phyloP scores from a whole-genome alignment of 1,139 yeast species.

The Debaryomyces subglobosus region DNA sequence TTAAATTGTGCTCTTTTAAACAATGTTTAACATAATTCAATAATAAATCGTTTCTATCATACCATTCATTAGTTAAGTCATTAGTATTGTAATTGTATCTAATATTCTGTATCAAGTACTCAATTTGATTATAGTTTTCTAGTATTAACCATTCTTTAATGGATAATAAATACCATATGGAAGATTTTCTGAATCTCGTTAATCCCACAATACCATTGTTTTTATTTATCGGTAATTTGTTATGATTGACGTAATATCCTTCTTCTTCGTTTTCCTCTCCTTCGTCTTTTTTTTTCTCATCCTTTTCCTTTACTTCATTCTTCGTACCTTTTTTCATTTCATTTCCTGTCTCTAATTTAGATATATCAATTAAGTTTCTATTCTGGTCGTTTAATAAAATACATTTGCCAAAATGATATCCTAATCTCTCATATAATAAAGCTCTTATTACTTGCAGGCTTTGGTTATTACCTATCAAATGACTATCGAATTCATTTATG shows the following conservation, averaged over 20 bases:
- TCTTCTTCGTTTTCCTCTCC: conserved; percentile 16
- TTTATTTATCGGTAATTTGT: conserved; percentile 39
- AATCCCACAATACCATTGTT: conserved; percentile 50
- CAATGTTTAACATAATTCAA: conserved; percentile 34
- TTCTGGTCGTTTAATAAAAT: conserved; percentile 22
- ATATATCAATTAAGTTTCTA: conserved; percentile 12
- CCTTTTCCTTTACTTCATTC: not conserved
- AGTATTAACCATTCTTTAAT: conserved; percentile 68
- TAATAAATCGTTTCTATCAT: conserved; percentile 36
- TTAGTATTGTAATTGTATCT: conserved; percentile 24
- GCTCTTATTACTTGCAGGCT: conserved; percentile 47
- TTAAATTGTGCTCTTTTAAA: conserved; percentile 11
- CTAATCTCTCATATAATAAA: conserved; percentile 44
- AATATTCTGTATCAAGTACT: conserved; percentile 29
- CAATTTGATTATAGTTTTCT: conserved; percentile 29
- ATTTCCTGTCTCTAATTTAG: not conserved
- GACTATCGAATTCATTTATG: conserved; percentile 42
- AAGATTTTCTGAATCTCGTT: conserved; percentile 70
- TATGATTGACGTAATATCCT: conserved; percentile 39
- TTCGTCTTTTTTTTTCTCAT: not conserved
- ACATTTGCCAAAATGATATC: conserved; percentile 40
- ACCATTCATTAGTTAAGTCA: conserved; percentile 33
- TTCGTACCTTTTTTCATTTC: not conserved
- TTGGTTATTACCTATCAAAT: conserved; percentile 32
- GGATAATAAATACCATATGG: conserved; percentile 78